Conservation (phyloP, 2,329 filamentous ascomycete species). For the Scytalidium sp. region DNA sequence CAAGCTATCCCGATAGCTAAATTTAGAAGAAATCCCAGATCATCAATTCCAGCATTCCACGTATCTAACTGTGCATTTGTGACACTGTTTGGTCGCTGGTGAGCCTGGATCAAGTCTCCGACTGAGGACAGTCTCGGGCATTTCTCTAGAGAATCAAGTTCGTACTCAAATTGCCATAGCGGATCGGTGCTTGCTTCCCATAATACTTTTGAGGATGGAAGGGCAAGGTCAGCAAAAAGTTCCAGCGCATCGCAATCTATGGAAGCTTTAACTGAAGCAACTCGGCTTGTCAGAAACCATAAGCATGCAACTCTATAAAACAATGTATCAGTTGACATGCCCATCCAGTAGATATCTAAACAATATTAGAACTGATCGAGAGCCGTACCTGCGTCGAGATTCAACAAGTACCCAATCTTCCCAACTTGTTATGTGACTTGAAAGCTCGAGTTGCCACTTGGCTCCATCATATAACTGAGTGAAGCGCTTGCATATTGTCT, state of each 20-base stretch:
- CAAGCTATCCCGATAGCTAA: background rate
- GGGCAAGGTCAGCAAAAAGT: background rate
- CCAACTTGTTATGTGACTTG: slow-evolving; percentile 11
- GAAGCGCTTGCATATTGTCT: background rate
- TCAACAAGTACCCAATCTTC: slow-evolving; percentile 22
- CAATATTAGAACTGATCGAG: background rate
- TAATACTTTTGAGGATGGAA: slow-evolving; percentile 6
- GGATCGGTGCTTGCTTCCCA: slow-evolving; percentile 9
- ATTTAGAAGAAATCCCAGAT: slow-evolving; percentile 10
- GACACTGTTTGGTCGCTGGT: background rate
- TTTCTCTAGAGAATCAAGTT: slow-evolving; percentile 4
- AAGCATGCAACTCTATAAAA: slow-evolving; percentile 2
- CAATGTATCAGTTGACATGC: background rate
- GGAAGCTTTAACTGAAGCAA: slow-evolving; percentile 1
- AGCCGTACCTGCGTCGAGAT: slow-evolving; percentile 14
- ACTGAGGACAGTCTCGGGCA: background rate
- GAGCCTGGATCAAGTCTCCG: slow-evolving; percentile 7
- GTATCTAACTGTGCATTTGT: slow-evolving; percentile 1
- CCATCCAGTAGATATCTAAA: background rate
- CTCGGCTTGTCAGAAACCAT: slow-evolving; percentile 6
- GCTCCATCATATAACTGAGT: background rate
- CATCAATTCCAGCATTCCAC: slow-evolving; percentile 13
- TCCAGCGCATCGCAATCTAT: slow-evolving; percentile 1
- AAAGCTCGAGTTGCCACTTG: slow-evolving; percentile 4
- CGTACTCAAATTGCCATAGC: slow-evolving; percentile 3